Percentiles rank a stretch among this genome's conserved stretches.
Conservation (phyloP, 306 rosid species). For the Citrullus mucosospermus region DNA sequence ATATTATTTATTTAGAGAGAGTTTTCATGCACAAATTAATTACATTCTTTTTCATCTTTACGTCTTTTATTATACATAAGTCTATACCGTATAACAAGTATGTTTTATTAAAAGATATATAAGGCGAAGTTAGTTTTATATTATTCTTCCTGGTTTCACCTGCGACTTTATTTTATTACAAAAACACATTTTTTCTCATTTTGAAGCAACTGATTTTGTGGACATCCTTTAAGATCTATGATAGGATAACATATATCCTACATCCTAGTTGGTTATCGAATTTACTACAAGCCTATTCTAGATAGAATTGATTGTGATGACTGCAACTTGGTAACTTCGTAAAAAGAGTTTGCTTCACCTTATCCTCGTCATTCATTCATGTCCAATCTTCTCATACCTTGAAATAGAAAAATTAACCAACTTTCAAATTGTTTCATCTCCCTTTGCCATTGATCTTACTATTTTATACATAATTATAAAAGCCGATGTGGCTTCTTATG, state of each 20-base stretch:
- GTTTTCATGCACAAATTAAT: background rate
- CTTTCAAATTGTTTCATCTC: background rate
- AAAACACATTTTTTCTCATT: background rate
- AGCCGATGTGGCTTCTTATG: background rate
- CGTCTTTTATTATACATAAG: background rate
- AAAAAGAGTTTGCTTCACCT: background rate
- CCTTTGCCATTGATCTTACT: background rate
- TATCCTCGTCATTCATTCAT: background rate
- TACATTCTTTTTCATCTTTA: background rate
- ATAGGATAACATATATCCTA: background rate
- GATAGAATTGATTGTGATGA: background rate
- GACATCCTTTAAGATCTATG: background rate
- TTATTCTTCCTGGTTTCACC: too few relatives aligned
- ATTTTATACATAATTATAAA: background rate
- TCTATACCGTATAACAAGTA: background rate
- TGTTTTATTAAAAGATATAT: background rate
- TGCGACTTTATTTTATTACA: background rate
- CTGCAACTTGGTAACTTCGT: background rate
- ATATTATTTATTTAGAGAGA: background rate
- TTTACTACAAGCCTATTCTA: background rate
- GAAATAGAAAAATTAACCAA: background rate
- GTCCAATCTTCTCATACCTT: background rate
- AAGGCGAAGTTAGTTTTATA: background rate
- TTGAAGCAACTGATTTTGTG: background rate
- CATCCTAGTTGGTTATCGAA: background rate